Conservation (phyloP, 2,329 filamentous ascomycete species). For the Arthrobotrys entomopaga region DNA sequence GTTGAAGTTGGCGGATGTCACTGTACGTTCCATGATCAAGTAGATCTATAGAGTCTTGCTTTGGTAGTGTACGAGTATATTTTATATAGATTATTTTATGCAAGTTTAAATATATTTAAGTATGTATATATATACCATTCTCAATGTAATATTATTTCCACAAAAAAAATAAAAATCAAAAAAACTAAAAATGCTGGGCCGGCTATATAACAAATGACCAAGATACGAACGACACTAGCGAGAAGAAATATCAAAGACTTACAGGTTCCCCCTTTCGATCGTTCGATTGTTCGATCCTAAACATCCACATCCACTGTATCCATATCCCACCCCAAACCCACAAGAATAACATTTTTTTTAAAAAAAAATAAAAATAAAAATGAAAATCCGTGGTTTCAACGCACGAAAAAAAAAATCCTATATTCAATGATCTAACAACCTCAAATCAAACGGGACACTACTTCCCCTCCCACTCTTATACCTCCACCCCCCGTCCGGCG, state of each 20-base stretch:
- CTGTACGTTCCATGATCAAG: no score
- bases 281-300: background rate
- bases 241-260: background rate
- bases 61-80: no score
- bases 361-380: no score
- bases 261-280: no score
- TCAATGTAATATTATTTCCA: background rate
- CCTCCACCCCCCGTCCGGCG: constrained; percentile 69
- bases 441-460: constrained; percentile 89
- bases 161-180: background rate
- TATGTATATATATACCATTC: no score
- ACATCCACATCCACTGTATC: background rate
- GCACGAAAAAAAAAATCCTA: background rate
- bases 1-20: no score
- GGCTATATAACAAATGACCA: constrained; percentile 10
- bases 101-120: no score
- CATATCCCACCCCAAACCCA: background rate
- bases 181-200: background rate
- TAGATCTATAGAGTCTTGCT: no score
- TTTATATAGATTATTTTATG: no score
- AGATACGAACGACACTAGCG: background rate
- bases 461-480: constrained; percentile 93
- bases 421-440: constrained; percentile 64
- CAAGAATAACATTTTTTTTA: background rate
- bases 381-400: no score